Evolutionary conservation across 805 yeast species (phyloP).

Genomic region (Candida adriatica): DNA sequence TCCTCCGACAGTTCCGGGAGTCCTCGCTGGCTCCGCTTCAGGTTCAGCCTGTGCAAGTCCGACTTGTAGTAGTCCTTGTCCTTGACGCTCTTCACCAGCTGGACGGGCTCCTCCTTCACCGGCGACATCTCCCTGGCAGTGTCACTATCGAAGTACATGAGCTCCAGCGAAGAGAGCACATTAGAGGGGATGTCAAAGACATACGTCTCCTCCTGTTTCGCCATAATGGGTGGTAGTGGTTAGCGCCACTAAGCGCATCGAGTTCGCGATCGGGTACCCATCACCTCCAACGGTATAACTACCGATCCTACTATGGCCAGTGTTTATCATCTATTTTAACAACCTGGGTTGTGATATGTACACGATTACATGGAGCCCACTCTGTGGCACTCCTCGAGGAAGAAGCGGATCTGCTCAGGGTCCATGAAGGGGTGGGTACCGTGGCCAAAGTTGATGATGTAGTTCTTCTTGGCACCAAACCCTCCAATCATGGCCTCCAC

Average conservation of each 20-base stretch:
- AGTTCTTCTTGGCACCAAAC: slow-evolving; percentile 86
- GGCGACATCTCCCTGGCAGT: slow-evolving; percentile 32
- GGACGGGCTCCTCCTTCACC: slow-evolving; percentile 11
- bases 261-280: too few relatives aligned
- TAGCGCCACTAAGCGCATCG: too few relatives aligned
- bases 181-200: slow-evolving; percentile 38
- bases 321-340: too few relatives aligned
- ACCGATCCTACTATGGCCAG: too few relatives aligned
- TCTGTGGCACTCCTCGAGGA: slow-evolving; percentile 82
- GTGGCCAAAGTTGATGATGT: slow-evolving; percentile 94
- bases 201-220: slow-evolving; percentile 34
- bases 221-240: too few relatives aligned
- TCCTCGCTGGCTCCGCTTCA: slow-evolving; percentile 43
- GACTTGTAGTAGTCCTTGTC: slow-evolving; percentile 45
- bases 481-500: slow-evolving; percentile 84
- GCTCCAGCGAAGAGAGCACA: slow-evolving; percentile 38
- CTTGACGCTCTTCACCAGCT: slow-evolving; percentile 3
- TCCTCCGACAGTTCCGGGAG: slow-evolving; percentile 42
- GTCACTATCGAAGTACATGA: slow-evolving; percentile 48
- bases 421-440: slow-evolving; percentile 98
- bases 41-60: slow-evolving; percentile 52
- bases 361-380: slow-evolving; percentile 43
- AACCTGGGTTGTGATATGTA: too few relatives aligned
- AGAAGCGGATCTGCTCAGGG: slow-evolving; percentile 80
- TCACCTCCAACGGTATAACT: too few relatives aligned